Evolutionary conservation across 2,329 filamentous ascomycete species (phyloP).

Genomic region (Sphaerulina musiva): DNA sequence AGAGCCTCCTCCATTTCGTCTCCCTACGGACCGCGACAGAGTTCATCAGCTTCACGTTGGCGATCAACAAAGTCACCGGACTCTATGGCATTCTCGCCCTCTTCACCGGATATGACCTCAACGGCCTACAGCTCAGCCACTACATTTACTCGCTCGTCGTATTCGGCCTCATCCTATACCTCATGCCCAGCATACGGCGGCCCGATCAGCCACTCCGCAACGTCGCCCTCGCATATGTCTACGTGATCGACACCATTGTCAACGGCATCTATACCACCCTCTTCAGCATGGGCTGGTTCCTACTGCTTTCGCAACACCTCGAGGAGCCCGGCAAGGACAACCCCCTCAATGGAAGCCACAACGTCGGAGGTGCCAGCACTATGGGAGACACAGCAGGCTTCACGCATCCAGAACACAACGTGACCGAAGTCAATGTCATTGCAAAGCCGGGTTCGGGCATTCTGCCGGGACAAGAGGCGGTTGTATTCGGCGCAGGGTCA

Average conservation of each 20-base stretch:
- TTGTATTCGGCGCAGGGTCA: slow-evolving; percentile 41
- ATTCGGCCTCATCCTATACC: slow-evolving; percentile 60
- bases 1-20: slow-evolving; percentile 82
- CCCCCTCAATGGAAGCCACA: slow-evolving; percentile 38
- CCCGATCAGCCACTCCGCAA: slow-evolving; percentile 56
- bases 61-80: slow-evolving; percentile 89
- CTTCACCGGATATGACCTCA: slow-evolving; percentile 77
- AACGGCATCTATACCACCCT: slow-evolving; percentile 75
- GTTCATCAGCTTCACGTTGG: slow-evolving; percentile 71
- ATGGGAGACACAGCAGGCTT: slow-evolving; percentile 61
- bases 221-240: slow-evolving; percentile 76
- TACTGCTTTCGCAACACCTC: slow-evolving; percentile 58
- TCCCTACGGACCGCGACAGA: slow-evolving; percentile 81
- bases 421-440: slow-evolving; percentile 51
- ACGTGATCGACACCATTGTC: slow-evolving; percentile 72
- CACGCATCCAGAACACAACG: slow-evolving; percentile 54
- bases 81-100: slow-evolving; percentile 85
- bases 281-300: slow-evolving; percentile 82
- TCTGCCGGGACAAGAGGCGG: slow-evolving; percentile 47
- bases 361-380: slow-evolving; percentile 44
- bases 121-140: slow-evolving; percentile 76
- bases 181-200: slow-evolving; percentile 71
- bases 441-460: slow-evolving; percentile 43
- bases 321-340: slow-evolving; percentile 32
- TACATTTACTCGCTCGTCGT: slow-evolving; percentile 79